A percentile compares a stretch with the other conserved stretches of the same genome.
phyloP scores from a whole-genome alignment of 2,329 filamentous ascomycete species.

The Botrytis tulipae region DNA sequence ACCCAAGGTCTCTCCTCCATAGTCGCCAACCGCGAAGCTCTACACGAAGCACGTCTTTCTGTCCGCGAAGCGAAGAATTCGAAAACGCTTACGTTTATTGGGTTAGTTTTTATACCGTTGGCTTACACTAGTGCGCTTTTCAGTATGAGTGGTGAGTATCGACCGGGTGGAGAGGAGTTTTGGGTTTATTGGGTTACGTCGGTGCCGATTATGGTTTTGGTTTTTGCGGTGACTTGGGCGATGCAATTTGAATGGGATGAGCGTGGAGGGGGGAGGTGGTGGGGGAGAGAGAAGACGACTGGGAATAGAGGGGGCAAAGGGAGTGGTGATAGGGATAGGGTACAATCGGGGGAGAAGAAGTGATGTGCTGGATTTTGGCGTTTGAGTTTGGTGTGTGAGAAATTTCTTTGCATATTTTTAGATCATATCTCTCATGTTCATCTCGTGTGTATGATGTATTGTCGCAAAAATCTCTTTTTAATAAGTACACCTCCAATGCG shows the following conservation, averaged over 20 bases:
- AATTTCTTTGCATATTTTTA: neutral
- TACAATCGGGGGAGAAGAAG: neutral
- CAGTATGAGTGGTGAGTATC: constrained; percentile 15
- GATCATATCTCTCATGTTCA: neutral
- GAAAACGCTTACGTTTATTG: neutral
- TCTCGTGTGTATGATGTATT: neutral
- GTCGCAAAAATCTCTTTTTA: neutral
- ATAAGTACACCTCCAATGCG: accelerated
- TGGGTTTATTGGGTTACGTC: constrained; percentile 12
- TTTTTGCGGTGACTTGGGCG: neutral
- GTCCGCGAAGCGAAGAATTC: neutral
- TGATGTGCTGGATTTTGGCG: neutral
- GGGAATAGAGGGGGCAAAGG: neutral
- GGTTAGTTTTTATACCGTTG: neutral
- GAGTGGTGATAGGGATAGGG: neutral
- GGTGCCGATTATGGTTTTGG: neutral
- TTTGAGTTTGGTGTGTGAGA: neutral
- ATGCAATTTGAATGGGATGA: constrained; percentile 3
- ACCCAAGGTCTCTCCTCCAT: constrained; percentile 8
- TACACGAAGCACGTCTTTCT: neutral
- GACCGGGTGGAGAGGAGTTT: neutral
- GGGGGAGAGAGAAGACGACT: neutral
- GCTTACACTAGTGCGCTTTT: constrained; percentile 8
- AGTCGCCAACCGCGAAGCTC: neutral
- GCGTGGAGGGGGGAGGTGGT: neutral